Percentiles rank a stretch among this genome's conserved stretches.
Evolutionary conservation across 2,329 filamentous ascomycete species (phyloP).

Genomic region (Colletotrichum kahawae): DNA sequence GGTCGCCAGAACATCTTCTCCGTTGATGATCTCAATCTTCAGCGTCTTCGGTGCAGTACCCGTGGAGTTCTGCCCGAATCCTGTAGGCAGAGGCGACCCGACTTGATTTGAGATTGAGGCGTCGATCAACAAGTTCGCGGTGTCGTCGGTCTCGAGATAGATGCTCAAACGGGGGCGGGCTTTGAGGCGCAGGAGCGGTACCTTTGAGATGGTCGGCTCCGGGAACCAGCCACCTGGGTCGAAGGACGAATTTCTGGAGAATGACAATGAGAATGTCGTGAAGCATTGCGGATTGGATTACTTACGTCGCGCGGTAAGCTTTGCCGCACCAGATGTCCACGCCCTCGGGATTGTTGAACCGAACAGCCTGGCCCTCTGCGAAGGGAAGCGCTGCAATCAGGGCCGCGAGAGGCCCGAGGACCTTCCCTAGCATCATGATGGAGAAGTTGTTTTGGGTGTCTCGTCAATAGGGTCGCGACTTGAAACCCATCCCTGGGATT

Average conservation of each 20-base stretch:
- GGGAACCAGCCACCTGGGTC: constrained; percentile 49
- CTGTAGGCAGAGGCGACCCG: constrained; percentile 39
- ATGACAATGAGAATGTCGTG: neutral
- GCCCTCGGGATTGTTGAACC: constrained; percentile 12
- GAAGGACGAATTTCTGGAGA: constrained; percentile 40
- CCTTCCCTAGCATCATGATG: neutral
- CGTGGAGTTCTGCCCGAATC: constrained; percentile 22
- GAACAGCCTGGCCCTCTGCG: neutral
- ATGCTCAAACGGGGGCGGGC: constrained; percentile 51
- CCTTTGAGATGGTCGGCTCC: constrained; percentile 35
- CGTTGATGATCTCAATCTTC: constrained; percentile 37
- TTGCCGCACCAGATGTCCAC: constrained; percentile 21
- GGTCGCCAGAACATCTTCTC: constrained; percentile 35
- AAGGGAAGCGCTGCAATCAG: neutral
- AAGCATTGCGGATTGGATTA: neutral
- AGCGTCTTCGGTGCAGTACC: constrained; percentile 31
- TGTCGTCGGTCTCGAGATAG: constrained; percentile 45
- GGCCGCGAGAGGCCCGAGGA: neutral
- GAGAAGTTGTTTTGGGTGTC: neutral
- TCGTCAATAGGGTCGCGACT: neutral
- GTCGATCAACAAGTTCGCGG: constrained; percentile 48
- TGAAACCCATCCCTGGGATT: neutral
- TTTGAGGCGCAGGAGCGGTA: constrained; percentile 46
- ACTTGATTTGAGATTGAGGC: constrained; percentile 45
- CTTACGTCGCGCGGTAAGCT: constrained; percentile 12